Evolutionary conservation across 2,329 filamentous ascomycete species (phyloP).

Genomic region (Aurifilum marmelostoma): DNA sequence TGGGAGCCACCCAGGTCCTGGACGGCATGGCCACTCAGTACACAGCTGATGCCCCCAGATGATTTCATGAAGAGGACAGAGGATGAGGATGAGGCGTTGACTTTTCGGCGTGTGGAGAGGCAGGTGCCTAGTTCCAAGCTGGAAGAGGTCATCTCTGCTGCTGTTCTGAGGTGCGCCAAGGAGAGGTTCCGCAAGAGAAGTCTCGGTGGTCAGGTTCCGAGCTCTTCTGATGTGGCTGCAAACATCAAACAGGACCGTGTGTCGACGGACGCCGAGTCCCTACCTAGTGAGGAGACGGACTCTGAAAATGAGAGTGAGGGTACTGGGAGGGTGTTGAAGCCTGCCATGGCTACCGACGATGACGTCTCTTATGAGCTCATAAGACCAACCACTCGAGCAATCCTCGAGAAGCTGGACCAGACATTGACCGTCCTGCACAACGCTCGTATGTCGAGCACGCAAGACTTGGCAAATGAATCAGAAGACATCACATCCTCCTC

Average conservation of each 20-base stretch:
- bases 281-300: slow-evolving; percentile 1
- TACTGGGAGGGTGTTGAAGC: slow-evolving; percentile 40
- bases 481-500: background rate
- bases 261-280: slow-evolving; percentile 28
- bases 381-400: slow-evolving; percentile 69
- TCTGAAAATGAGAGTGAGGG: slow-evolving; percentile 7
- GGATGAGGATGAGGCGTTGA: slow-evolving; percentile 56
- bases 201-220: slow-evolving; percentile 24
- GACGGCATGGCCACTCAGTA: slow-evolving; percentile 83
- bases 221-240: background rate
- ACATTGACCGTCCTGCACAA: slow-evolving; percentile 73
- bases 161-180: slow-evolving; percentile 69
- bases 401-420: slow-evolving; percentile 70
- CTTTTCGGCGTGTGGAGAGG: slow-evolving; percentile 48
- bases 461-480: slow-evolving; percentile 36
- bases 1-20: slow-evolving; percentile 65
- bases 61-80: slow-evolving; percentile 51
- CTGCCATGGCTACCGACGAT: slow-evolving; percentile 71
- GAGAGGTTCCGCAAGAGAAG: slow-evolving; percentile 58
- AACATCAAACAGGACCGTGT: slow-evolving; percentile 19
- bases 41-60: slow-evolving; percentile 62
- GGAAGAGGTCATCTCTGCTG: slow-evolving; percentile 70
- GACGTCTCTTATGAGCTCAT: slow-evolving; percentile 67
- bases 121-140: slow-evolving; percentile 62
- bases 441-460: slow-evolving; percentile 57